Percentiles rank a stretch among this genome's conserved stretches.
phyloP scores from a whole-genome alignment of 2,329 filamentous ascomycete species.

The Claviceps paspali region DNA sequence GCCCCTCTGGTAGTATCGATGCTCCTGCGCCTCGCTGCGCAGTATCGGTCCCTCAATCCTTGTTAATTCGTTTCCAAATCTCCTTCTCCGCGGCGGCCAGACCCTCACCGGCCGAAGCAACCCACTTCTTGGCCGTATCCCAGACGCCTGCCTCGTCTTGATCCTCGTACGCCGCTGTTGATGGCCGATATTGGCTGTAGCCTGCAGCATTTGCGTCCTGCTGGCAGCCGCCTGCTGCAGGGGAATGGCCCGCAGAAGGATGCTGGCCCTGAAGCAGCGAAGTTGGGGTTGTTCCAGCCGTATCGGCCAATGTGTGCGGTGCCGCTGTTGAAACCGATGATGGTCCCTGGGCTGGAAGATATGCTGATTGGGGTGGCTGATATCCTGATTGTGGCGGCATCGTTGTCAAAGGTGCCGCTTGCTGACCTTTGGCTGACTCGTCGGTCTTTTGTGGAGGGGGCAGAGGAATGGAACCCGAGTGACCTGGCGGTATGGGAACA shows the following conservation, averaged over 20 bases:
- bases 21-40: neutral
- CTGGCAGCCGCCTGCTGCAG: slow-evolving; percentile 37
- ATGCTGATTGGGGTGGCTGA: slow-evolving; percentile 26
- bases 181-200: slow-evolving; percentile 31
- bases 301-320: neutral
- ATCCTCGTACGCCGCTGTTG: slow-evolving; percentile 18
- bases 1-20: neutral
- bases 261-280: slow-evolving; percentile 14
- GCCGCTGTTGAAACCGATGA: slow-evolving; percentile 27
- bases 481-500: slow-evolving; percentile 27
- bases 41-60: slow-evolving; percentile 20
- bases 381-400: slow-evolving; percentile 34
- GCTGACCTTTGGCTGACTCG: slow-evolving; percentile 24
- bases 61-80: slow-evolving; percentile 49
- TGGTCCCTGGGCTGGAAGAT: slow-evolving; percentile 27
- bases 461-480: slow-evolving; percentile 12
- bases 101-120: slow-evolving; percentile 39
- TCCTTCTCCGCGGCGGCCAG: slow-evolving; percentile 43
- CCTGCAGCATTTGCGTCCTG: slow-evolving; percentile 40
- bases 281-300: slow-evolving; percentile 9
- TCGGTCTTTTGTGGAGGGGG: slow-evolving; percentile 38
- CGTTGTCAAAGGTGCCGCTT: slow-evolving; percentile 14
- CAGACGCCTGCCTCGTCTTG: slow-evolving; percentile 30
- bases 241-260: slow-evolving; percentile 19
- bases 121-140: slow-evolving; percentile 42